Percentiles rank a stretch among this genome's conserved stretches.
Evolutionary conservation across 179 eudicot genomes (phyloP).

Genomic region (Heliamphora pulchella): DNA sequence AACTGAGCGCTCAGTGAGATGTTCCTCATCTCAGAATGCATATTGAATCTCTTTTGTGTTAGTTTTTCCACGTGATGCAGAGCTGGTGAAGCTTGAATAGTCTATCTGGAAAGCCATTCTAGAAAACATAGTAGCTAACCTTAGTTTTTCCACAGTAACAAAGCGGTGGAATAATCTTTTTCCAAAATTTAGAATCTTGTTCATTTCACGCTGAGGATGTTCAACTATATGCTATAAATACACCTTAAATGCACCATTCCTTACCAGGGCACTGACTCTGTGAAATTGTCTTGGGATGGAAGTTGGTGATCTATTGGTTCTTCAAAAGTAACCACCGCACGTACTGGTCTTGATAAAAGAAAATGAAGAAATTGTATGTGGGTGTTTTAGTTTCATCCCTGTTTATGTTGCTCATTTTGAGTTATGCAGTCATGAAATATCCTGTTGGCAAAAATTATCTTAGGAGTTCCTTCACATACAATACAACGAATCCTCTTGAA

Average conservation of each 20-base stretch:
- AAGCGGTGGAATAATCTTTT: neutral
- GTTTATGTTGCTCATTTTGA: slow-evolving; percentile 51
- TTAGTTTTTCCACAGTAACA: neutral
- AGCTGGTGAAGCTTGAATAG: neutral
- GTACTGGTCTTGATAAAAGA: slow-evolving; percentile 26
- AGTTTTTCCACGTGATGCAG: neutral
- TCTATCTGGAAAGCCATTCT: slow-evolving; percentile 2
- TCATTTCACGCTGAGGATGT: slow-evolving; percentile 7
- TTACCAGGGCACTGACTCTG: neutral
- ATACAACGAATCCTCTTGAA: slow-evolving; percentile 56
- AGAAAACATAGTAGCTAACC: neutral
- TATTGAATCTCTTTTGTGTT: neutral
- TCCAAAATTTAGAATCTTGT: neutral
- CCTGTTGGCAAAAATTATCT: slow-evolving; percentile 43
- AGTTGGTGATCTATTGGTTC: neutral
- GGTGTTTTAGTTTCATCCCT: slow-evolving; percentile 45
- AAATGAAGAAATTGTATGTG: slow-evolving; percentile 83
- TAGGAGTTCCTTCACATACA: slow-evolving; percentile 28
- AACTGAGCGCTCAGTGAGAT: neutral
- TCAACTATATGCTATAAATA: neutral
- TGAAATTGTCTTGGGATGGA: slow-evolving; percentile 9
- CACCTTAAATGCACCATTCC: neutral
- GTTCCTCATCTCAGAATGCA: neutral
- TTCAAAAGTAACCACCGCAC: neutral
- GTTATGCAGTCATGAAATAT: slow-evolving; percentile 39